Conservation (phyloP, 1,139 yeast genomes). For the Pichia sp. region DNA sequence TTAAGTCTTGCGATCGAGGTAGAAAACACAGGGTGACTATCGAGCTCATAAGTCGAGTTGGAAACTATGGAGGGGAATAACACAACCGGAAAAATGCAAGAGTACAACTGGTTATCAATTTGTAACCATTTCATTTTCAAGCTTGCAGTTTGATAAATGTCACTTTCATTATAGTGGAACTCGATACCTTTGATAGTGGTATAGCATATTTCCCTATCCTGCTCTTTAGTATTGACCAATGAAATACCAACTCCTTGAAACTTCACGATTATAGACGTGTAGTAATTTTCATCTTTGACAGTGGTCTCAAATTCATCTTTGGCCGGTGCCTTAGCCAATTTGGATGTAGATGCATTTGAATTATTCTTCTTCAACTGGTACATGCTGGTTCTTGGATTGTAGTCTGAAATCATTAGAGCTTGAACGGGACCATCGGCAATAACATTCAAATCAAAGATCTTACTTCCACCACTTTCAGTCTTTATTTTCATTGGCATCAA, state of each 20-base stretch:
- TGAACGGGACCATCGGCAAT: slow-evolving; percentile 97
- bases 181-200: slow-evolving; percentile 77
- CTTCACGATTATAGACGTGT: slow-evolving; percentile 51
- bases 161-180: slow-evolving; percentile 74
- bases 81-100: slow-evolving; percentile 82
- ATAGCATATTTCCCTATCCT: slow-evolving; percentile 69
- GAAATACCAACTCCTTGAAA: slow-evolving; percentile 91
- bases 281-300: slow-evolving; percentile 63
- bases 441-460: slow-evolving; percentile 80
- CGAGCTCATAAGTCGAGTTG: slow-evolving; percentile 75
- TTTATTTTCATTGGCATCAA: slow-evolving; percentile 80
- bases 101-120: slow-evolving; percentile 84
- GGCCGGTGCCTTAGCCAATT: slow-evolving; percentile 28
- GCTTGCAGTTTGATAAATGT: slow-evolving; percentile 71
- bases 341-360: slow-evolving; percentile 23
- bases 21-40: slow-evolving; percentile 84
- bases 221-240: slow-evolving; percentile 52
- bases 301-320: slow-evolving; percentile 52
- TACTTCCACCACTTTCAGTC: slow-evolving; percentile 33
- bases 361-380: slow-evolving; percentile 43
- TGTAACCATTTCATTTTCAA: slow-evolving; percentile 91
- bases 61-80: slow-evolving; percentile 92
- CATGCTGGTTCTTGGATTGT: slow-evolving; percentile 70
- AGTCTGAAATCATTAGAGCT: slow-evolving; percentile 74
- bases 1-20: slow-evolving; percentile 78